Base-by-base conservation (phyloP, 2,329 filamentous ascomycete genomes). In the Pseudogymnoascus sp. region DNA sequence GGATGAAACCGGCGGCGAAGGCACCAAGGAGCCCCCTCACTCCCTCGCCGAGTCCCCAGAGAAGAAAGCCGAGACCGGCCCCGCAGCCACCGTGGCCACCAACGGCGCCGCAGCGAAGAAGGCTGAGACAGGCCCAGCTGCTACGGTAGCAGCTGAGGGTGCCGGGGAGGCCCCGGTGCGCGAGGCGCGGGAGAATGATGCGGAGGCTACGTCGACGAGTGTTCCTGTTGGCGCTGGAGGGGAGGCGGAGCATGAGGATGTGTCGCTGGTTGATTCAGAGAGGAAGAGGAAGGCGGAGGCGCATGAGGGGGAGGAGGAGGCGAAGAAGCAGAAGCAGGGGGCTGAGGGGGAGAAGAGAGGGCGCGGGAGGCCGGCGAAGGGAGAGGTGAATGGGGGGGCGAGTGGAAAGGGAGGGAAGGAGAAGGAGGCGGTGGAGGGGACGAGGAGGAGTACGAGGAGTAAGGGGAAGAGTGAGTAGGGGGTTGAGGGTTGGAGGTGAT, bases 381-480 rank as follows among this genome's bases (percentile, higher is more conserved):
- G 40, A 17, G 40, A 21, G 38, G 38, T 5, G 38, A 19, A 19
- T 19, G 38, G 10, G 10, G 33, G 29, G 4, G 5, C 1, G 13
- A 11, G 33, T 15, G 35, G 40, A 9, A 42, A 19, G 40, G 40
- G 6, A n/a, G n/a, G 13, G 40, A 42, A 42, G 40, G 40, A 42
- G 40, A 29, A 29, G 6, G 26, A 29, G 26, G 7, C 40, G 17
- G 17, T 15, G n/a, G 31, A 59, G 26, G 31, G 26, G 15, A 42
- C 40, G 40, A 42, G 40, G 40, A 61, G 76, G 72, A 61, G 59
- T 35, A 26, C 29, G 29, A 35, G 40, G 40, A 19, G 17, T 42
- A 42, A 21, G 17, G 17, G 17, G 40, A 42, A 11, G 40, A 13
- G 3, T 42, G 40, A 42, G 9, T 42, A 21, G 38, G 38, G 1